Evolutionary conservation across 345 rosid genomes (phyloP), one percentile per base, ranked within the genome.

Genomic region (Pugionium dolabratum): DNA sequence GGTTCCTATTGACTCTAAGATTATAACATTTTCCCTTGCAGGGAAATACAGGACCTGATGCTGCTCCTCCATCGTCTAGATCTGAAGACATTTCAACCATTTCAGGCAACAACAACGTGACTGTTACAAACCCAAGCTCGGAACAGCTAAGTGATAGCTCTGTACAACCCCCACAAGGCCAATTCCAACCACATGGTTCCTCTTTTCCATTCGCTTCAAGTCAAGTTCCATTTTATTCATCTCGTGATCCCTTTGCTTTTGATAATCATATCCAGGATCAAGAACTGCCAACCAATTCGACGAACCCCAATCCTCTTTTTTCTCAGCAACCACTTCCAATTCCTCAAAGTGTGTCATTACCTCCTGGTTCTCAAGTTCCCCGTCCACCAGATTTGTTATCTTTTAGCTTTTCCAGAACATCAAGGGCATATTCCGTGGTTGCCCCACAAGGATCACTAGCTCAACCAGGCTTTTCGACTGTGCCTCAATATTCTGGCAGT

Each of bases 1-100:
- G 47, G n/a, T 5, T 1, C 36, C 4, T 54, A 43, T 4, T 45
- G 46, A 9, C 29, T 45, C 54, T 47, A 11, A 59, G 35, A 45
- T 3, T 56, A 34, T 45, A n/a, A 52, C 9, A 29, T 63, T 10
- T 35, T 59, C 11, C 60, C 54, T 5, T 78, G 81, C 34, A 90
- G 99, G 96, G 76, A 68, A 90, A 84, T 78, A 62, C 80, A 62
- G 85, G 68, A 64, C 62, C 81, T 65, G 72, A 70, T 54, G 67
- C 59, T 77, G 73, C 80, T 29, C 64, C 55, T 30, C 40, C 83
- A 26, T 52, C 75, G 68, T 69, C 70, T 1, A 67, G 41, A 60
- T 68, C 85, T 9, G 86, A 78, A 43, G 85, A 78, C 43, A 69
- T 72, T 74, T 69, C 70, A 55, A 61, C 63, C 53, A 67, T 33